These are phyloP conservation scores for Knufia fluminis DNA, from an alignment of 2,329 filamentous ascomycete genomes.

Conservation along the genomic window DNA sequence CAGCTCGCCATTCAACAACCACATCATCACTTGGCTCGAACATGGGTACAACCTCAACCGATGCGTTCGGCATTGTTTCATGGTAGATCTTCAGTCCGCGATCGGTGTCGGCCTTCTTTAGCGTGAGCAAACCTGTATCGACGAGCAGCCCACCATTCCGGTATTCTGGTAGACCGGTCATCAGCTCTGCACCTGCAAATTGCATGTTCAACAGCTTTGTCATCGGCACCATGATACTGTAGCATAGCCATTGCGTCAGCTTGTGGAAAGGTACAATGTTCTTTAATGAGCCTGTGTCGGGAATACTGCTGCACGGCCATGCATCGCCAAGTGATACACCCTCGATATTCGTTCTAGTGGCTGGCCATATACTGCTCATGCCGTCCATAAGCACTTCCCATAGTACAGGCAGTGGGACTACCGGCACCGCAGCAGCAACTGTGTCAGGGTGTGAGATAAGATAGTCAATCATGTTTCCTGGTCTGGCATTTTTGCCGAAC, in stretches of 20 bases:
- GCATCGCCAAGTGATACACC: slow-evolving; percentile 83
- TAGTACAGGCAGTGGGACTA: slow-evolving; percentile 75
- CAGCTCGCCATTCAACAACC: slow-evolving; percentile 69
- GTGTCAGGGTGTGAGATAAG: slow-evolving; percentile 87
- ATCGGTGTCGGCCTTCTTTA: slow-evolving; percentile 61
- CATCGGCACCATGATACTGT: slow-evolving; percentile 90
- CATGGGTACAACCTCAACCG: slow-evolving; percentile 62
- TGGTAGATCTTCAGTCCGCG: slow-evolving; percentile 62
- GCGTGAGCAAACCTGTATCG: slow-evolving; percentile 67
- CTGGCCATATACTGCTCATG: slow-evolving; percentile 78
- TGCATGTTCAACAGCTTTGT: slow-evolving; percentile 68
- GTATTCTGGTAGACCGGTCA: slow-evolving; percentile 86
- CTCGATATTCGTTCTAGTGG: slow-evolving; percentile 75
- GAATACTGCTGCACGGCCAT: slow-evolving; percentile 82
- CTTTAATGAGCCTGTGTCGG: slow-evolving; percentile 62
- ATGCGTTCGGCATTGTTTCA: slow-evolving; percentile 62
- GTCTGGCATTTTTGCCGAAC: slow-evolving; percentile 74
- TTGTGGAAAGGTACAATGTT: slow-evolving; percentile 88
- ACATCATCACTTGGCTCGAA: slow-evolving; percentile 67
- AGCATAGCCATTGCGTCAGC: slow-evolving; percentile 87
- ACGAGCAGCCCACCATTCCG: slow-evolving; percentile 84
- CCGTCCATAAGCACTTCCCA: slow-evolving; percentile 89
- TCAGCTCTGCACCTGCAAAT: slow-evolving; percentile 68
- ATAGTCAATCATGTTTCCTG: slow-evolving; percentile 93
- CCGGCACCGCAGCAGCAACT: slow-evolving; percentile 76